Conservation (phyloP, 2,329 filamentous ascomycete species). For the Cadophora sp. region DNA sequence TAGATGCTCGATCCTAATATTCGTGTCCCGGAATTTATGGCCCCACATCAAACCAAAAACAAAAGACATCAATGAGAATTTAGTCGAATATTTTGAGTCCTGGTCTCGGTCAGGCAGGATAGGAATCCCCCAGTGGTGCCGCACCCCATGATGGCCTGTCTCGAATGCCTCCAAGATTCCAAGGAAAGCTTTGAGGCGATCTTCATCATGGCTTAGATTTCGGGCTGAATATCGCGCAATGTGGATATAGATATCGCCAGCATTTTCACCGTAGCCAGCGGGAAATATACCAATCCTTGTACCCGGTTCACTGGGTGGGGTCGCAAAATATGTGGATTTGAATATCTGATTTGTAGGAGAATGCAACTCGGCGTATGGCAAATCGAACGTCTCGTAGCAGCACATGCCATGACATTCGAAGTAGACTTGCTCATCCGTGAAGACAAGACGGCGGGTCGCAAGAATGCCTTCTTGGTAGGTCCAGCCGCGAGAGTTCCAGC, state of each 20-base stretch:
- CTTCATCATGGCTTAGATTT: neutral
- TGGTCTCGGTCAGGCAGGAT: neutral
- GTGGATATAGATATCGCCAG: constrained; percentile 2
- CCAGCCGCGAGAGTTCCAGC: constrained; percentile 18
- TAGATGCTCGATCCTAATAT: neutral
- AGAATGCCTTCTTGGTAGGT: constrained; percentile 19
- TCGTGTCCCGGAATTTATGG: neutral
- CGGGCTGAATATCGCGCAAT: constrained; percentile 11
- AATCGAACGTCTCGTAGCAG: constrained; percentile 13
- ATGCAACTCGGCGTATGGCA: constrained; percentile 8
- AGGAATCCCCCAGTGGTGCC: constrained; percentile 12
- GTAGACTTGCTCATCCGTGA: constrained; percentile 15
- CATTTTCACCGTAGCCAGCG: neutral
- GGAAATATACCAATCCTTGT: constrained; percentile 12
- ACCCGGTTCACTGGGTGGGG: neutral
- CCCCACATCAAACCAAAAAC: neutral
- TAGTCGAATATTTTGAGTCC: neutral
- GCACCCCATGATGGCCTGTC: neutral
- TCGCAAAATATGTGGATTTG: neutral
- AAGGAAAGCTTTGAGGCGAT: constrained; percentile 16
- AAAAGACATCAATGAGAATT: neutral
- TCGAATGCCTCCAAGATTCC: constrained; percentile 13
- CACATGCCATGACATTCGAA: constrained; percentile 20
- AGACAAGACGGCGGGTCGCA: constrained; percentile 10
- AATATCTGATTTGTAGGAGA: neutral